Base-by-base conservation (phyloP, 129 eudicot species). In the Flaveria brownii region DNA sequence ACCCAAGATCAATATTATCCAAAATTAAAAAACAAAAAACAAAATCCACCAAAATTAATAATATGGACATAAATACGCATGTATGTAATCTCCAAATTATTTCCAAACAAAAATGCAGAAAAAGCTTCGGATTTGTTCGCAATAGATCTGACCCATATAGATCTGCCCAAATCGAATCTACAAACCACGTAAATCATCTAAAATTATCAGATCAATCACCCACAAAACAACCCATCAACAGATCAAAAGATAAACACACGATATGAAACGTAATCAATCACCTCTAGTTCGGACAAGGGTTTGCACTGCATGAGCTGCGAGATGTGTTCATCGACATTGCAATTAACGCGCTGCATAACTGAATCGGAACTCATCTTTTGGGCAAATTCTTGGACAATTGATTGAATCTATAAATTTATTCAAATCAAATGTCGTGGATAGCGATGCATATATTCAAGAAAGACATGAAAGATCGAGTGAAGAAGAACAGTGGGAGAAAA, bases 271-370 rank as follows among this genome's bases (percentile, higher is more conserved):
- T 46, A 68, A 63, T 25, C 12, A 60, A 54, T n/a, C 13, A 92
- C 98, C 98, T 92, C 98, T 79, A 79, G 98, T 78, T 92, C 98
- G 28, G 98, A 92, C 72, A 92, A 85, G 80, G 96, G 98, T 56
- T 92, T 92, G 94, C 98, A 92, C 89, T 92, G 98, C 94, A 92
- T 87, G 66, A 92, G 98, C 98, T 92, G 98, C 5, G 86, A 61
- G 78, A 92, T 92, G 84, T 90, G 86, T 75, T 92, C 98, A 79
- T 92, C 98, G 20, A 90, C 87, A 75, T 88, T 88, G 52, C 81
- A 90, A 84, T 86, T 82, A 20, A 91, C 87, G 47, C 83, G 83
- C 73, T 88, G 81, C 77, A 79, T 79, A 49, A 85, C 87, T 71
- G 86, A 90, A 87, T 92, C 96, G 80, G 74, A 82, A 83, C 86